Conservation (phyloP, 371 early-diverging fungal genomes). For the Batkoa obscura region DNA sequence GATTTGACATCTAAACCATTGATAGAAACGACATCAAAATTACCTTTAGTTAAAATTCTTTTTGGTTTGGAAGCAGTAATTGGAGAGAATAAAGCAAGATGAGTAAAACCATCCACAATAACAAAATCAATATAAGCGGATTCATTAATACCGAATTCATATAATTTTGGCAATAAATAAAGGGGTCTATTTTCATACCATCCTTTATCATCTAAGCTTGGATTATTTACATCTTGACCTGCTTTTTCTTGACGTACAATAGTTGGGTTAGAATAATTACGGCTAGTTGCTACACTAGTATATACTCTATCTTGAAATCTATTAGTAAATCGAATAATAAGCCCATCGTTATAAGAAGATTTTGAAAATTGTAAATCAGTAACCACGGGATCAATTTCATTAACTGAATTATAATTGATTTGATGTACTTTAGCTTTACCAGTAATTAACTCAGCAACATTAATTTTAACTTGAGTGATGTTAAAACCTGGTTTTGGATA, state of each 20-base stretch:
- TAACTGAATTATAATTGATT: not conserved
- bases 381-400: not conserved
- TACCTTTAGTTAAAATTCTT: conserved; percentile 60
- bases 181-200: not conserved
- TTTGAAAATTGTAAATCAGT: not conserved
- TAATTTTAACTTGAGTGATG: not conserved
- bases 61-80: conserved; percentile 21
- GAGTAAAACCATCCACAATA: conserved; percentile 57
- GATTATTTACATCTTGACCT: not conserved
- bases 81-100: conserved; percentile 54
- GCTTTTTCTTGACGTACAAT: not conserved
- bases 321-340: not conserved
- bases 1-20: not conserved
- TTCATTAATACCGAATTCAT: not conserved
- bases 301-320: not conserved
- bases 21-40: conserved; percentile 52
- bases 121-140: conserved; percentile 62
- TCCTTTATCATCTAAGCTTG: not conserved
- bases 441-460: not conserved
- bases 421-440: not conserved
- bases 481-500: not conserved
- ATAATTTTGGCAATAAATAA: not conserved
- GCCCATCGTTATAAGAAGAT: not conserved
- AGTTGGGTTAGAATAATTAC: not conserved
- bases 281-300: not conserved